Base-by-base conservation (phyloP, 1,139 yeast genomes). In the Kodamaea suecica region DNA sequence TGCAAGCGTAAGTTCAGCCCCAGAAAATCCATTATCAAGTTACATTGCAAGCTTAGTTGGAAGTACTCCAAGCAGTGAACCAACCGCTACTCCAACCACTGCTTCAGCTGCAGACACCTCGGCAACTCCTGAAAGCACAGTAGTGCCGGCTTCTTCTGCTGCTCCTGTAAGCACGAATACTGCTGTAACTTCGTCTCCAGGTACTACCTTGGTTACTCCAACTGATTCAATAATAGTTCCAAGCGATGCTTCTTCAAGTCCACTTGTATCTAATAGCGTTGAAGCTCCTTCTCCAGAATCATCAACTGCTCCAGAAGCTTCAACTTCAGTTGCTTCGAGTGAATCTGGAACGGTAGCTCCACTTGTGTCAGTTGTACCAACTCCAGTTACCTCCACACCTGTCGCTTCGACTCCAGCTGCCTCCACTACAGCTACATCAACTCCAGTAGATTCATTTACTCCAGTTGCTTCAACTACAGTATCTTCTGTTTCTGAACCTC, bases 131-230 rank as follows among this genome's bases (percentile, higher is more conserved):
- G 4, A 11, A 5, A 14, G 8, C 11, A 25, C 28, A 5, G 5
- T 17, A 13, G 14, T 17, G 11, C 14, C 28, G 17, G 28, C 37
- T 20, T 11, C 43, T 10, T 16, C 34, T 23, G 27, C 30, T 15
- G 14, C 34, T n/a, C 13, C 36, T 11, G 11, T 14, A 5, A 6
- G 13, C 6, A 7, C 6, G 12, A 11, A 11, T 6, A 10, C 12
- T 23, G 11, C 26, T 7, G 5, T 23, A 5, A 10, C 6, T 6
- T 23, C 26, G 5, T 6, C 27, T 7, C 12, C 27, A 12, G 19
- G 19, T 14, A 14, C 24, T 31, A 26, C 34, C 31, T 23, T 11
- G 32, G 30, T 27, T n/a, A 14, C 36, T n/a, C 15, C 39, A 9
- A 17, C 30, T 10, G 17, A 6, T 21, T 23, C 34, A 16, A 20